Evolutionary conservation across 768 basidiomycete species (phyloP), one percentile per base, ranked within the genome.

Genomic region (Butyriboletus loyo): DNA sequence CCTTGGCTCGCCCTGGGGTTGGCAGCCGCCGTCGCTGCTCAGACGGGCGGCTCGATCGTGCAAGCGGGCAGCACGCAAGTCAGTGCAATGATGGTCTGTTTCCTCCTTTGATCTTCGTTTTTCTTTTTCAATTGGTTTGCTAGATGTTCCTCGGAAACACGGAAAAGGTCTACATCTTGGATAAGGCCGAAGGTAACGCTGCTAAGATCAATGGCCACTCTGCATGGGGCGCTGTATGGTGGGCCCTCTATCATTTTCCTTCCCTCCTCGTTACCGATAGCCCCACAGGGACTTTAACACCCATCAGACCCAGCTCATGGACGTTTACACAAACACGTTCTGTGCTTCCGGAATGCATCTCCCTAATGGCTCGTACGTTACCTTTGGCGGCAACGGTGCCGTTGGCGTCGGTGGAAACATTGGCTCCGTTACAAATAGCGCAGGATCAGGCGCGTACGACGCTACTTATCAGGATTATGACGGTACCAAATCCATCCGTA

Each of bases 81-180:
- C 56, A 75, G 73, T 44, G 80, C 74, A 0, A 81, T 81, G 80
- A 81, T 81, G 80, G 79, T 81, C 22, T 49, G 74, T 66, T 35
- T 0, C 10, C 42, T 49, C n/a, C 31, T 27, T 13, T 19, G 35
- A 42, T 39, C 31, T 8, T 39, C 2, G 7, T 45, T 48, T 17
- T 41, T 25, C 28, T 32, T 24, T 36, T 50, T 24, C 27, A 39
- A 46, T 49, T 27, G 7, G 19, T 21, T 36, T 42, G 17, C 59
- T 63, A 87, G 88, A 83, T 88, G 81, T 91, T 93, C 67, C 71
- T 93, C 46, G 91, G 89, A 30, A 89, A 86, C 56, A 73, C 79
- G 7, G 74, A 90, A 59, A 90, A 84, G 66, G 87, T 95, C 31
- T 95, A 94, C 71, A 87, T 94, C 21, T 73, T 94, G n/a, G 93